A percentile compares a stretch with the other conserved stretches of the same genome.
Conservation (phyloP, 768 basidiomycete genomes). For the Tricholoma terreum region DNA sequence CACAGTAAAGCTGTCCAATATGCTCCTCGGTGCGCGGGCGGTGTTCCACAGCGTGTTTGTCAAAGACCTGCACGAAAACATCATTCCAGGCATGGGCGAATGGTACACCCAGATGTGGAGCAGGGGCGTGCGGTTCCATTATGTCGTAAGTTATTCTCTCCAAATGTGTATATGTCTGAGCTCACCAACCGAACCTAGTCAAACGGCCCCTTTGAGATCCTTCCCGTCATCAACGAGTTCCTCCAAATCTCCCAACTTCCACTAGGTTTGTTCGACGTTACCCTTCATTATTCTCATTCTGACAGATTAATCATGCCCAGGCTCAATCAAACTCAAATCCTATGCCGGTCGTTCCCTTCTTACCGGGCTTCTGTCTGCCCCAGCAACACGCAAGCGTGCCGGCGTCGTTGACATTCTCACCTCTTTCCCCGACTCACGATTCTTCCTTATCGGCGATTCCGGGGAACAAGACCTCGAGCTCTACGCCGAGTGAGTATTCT, state of each 20-base stretch:
- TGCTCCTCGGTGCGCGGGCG: slow-evolving; percentile 74
- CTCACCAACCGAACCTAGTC: slow-evolving; percentile 38
- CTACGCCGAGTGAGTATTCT: slow-evolving; percentile 57
- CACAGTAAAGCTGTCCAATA: slow-evolving; percentile 78
- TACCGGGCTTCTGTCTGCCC: slow-evolving; percentile 76
- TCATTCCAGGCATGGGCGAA: slow-evolving; percentile 80
- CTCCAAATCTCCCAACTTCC: slow-evolving; percentile 69
- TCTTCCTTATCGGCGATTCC: slow-evolving; percentile 87
- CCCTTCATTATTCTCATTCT: neutral
- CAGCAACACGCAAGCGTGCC: slow-evolving; percentile 78
- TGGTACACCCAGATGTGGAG: slow-evolving; percentile 73
- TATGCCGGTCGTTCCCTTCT: slow-evolving; percentile 84
- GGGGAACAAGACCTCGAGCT: slow-evolving; percentile 96
- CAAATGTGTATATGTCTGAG: neutral
- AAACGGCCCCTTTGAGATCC: slow-evolving; percentile 83
- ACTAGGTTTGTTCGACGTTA: slow-evolving; percentile 36
- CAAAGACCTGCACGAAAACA: slow-evolving; percentile 71
- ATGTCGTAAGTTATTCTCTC: slow-evolving; percentile 60
- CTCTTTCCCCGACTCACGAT: slow-evolving; percentile 67
- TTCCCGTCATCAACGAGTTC: slow-evolving; percentile 77
- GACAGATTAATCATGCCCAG: slow-evolving; percentile 26
- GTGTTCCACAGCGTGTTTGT: slow-evolving; percentile 94
- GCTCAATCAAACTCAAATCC: slow-evolving; percentile 79
- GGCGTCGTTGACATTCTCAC: slow-evolving; percentile 78
- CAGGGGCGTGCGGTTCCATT: slow-evolving; percentile 78